These are phyloP conservation scores for Syzygium grande DNA, from an alignment of 345 rosid species.

Conservation along the genomic window DNA sequence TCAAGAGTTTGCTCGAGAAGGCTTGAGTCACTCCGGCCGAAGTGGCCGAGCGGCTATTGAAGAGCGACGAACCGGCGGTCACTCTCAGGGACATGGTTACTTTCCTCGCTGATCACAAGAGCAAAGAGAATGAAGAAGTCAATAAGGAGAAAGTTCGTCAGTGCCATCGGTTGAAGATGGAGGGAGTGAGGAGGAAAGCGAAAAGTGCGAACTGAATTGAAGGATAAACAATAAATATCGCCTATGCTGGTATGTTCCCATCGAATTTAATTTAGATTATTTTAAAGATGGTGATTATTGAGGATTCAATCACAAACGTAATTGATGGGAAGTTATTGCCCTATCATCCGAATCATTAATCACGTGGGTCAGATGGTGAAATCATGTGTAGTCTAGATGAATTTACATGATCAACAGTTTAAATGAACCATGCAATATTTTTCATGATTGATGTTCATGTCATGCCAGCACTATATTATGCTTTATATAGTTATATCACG, in stretches of 20 bases:
- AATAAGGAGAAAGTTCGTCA: too few species aligned
- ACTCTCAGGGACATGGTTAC: constrained; percentile 17
- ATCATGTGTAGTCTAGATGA: background rate
- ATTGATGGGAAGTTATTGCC: background rate
- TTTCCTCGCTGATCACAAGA: constrained; percentile 19
- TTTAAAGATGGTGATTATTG: too few species aligned
- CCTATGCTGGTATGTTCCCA: too few species aligned
- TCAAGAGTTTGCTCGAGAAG: constrained; percentile 13
- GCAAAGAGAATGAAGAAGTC: background rate
- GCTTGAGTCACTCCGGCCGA: constrained; percentile 36
- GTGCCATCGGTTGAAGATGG: background rate
- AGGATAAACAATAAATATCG: too few species aligned
- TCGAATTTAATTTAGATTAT: too few species aligned
- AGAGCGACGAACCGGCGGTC: constrained; percentile 2
- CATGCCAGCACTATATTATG: too few species aligned
- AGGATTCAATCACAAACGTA: too few species aligned
- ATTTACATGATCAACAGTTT: background rate
- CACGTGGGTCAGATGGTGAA: background rate
- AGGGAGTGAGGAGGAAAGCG: background rate
- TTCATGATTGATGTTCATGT: too few species aligned
- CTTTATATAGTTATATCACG: too few species aligned
- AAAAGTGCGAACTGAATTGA: background rate
- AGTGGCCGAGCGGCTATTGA: constrained; percentile 33
- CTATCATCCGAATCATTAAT: too few species aligned
- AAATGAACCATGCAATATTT: too few species aligned